Base-by-base conservation (phyloP, 495 filamentous ascomycete species). In the Podospora fimiseda region DNA sequence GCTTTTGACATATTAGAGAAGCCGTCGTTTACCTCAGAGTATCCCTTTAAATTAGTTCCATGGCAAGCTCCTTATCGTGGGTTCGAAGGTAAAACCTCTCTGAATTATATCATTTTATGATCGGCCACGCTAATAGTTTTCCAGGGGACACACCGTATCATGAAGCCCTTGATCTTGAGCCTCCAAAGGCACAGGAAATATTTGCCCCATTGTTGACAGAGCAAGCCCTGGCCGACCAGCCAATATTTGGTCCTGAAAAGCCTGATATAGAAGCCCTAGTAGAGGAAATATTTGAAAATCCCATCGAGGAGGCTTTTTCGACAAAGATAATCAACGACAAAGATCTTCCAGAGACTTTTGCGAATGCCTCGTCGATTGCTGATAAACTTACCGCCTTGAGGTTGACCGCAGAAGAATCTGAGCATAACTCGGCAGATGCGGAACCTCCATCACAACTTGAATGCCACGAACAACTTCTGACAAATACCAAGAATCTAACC, bases 1-100 rank as follows among this genome's bases (percentile, higher is more conserved):
- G 66, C 73, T 2, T 75, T 90, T 42, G 82, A 82, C 14, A 78
- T 90, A 19, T 56, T 87, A 7, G 80, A 81, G 49, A 82, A 83
- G 56, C 81, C 83, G 9, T 77, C 79, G 11, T 70, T 67, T 53
- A 76, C 77, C 9, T 69, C 75, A 0, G 68, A 72, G 52, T 74
- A 78, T 50, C 58, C 76, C 21, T 76, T 68, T 37, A 70, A 77
- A 48, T 54, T 81, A 56, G 61, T 76, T 18, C 72, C 73, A 2
- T 77, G 74, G 74, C 61, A 65, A 45, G 47, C 68, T 1, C 72
- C 74, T 13, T 62, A 74, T 40, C 66, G 73, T 19, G 74, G 74
- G 16, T 52, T 72, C 27, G 71, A 73, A 61, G 73, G 74, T 75
- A 67, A 27, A 43, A 49, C 39, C 16, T 2, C 16, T 20, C 15